Base-by-base conservation (phyloP, 257 asterid species). In the Solanum appendiculatum region DNA sequence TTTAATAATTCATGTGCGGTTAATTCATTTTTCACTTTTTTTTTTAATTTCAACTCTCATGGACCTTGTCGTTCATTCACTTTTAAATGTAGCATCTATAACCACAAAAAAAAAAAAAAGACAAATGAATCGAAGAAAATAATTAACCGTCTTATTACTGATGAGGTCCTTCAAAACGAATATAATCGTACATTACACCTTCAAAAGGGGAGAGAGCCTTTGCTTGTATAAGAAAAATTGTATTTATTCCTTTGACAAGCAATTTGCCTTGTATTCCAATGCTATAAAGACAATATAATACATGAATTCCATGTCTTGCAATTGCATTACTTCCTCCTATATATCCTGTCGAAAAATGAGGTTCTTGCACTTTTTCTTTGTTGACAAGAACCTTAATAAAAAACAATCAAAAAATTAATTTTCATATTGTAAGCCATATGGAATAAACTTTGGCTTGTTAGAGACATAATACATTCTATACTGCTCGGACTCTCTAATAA, bases 121-220 rank as follows among this genome's bases (percentile, higher is more conserved):
- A 6, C 8, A 29, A 66, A 6, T 58, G 10, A 12, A 66, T 66
- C 1, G 0, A 68, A 68, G 3, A 29, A 66, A 7, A 7, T n/a
- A n/a, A n/a, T n/a, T 29, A 37, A 27, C 2, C 0, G 25, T 78
- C 2, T 27, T 44, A 78, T 78, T 46, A 42, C 5, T 85, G 1
- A 85, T 70, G 27, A 18, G 91, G 93, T 29, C 89, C 92, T 92
- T 92, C 92, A 4, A 92, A 86, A 85, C 93, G 90, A 44, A 92
- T 86, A 72, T 92, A 90, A 81, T 92, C 98, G 69, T 95, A 94
- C 94, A 94, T 91, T 75, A 94, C 84, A 31, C 87, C 90, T 29
- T 34, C 37, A 20, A 86, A 92, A 4, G 86, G 90, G 18, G 88
- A 87, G 18, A 33, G 3, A 5, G 7, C 58, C 2, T 51, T 78